Evolutionary conservation across 352 stramenopile genomes (phyloP), one percentile per base, ranked within the genome.

Genomic region (Phytopythium kandeliae): DNA sequence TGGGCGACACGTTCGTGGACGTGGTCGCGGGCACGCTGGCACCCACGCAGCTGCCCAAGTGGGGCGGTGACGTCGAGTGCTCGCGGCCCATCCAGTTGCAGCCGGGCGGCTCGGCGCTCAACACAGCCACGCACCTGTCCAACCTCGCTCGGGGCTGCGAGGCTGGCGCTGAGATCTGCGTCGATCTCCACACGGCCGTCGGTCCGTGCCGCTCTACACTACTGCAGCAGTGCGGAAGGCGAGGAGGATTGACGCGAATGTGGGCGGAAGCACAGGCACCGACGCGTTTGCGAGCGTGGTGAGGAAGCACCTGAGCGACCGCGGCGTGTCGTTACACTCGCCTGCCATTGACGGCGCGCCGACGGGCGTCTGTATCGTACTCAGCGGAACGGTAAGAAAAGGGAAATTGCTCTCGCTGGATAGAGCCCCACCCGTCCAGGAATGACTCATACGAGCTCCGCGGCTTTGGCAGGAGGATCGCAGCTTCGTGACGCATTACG

Each of bases 401-500:
- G n/a, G n/a, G n/a, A n/a, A n/a, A n/a, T n/a, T n/a, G n/a, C n/a
- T n/a, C 31, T 36, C 8, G 34, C n/a, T 1, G 34, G 2, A 19
- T 38, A 16, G 7, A 38, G 34, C 7, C 19, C 15, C 15, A n/a
- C n/a, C n/a, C 34, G 7, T 19, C 10, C 34, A 19, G 34, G 34
- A 38, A 38, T 19, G 34, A 16, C 5, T 36, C n/a, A n/a, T n/a
- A n/a, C n/a, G n/a, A n/a, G n/a, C n/a, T n/a, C n/a, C n/a, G n/a
- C n/a, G n/a, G n/a, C n/a, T n/a, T 25, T 31, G 51, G 26, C 57
- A 87, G 72, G 67, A 72, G 44, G 83, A 94, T 48, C 83, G 83
- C 17, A 86, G 77, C 45, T 94, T 94, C 60, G 68, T 92, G 54
- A 92, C 83, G 10, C 74, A 92, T 64, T 92, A 92, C 48, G 81